phyloP scores from a whole-genome alignment of 352 stramenopile genomes.

The Phytophthora constricta region DNA sequence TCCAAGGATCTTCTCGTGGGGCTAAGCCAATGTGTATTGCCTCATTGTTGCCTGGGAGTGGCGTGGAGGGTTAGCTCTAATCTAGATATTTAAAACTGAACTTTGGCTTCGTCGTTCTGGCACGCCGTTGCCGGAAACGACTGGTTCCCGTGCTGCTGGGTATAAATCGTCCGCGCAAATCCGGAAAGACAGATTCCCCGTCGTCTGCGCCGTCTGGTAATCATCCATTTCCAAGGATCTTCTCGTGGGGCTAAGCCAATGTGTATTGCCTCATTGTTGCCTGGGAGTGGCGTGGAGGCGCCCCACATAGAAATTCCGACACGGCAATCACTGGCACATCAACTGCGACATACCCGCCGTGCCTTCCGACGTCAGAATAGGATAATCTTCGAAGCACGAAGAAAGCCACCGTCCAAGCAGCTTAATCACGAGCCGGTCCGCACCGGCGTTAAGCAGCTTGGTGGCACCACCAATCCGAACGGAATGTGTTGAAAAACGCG shows the following conservation, averaged over 20 bases:
- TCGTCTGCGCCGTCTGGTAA: too few species aligned
- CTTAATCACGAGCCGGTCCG: constrained; percentile 30
- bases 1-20: constrained; percentile 19
- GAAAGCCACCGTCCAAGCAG: constrained; percentile 25
- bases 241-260: not conserved
- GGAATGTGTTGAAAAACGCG: constrained; percentile 30
- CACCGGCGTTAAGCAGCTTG: constrained; percentile 14
- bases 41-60: not conserved
- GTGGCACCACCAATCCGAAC: constrained; percentile 28
- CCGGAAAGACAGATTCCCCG: too few species aligned
- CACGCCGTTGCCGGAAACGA: too few species aligned
- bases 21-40: not conserved
- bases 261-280: not conserved
- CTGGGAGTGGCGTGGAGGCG: constrained; percentile 4
- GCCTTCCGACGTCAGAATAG: constrained; percentile 5
- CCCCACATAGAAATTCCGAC: constrained; percentile 1
- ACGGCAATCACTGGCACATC: constrained; percentile 13
- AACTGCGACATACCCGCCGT: not conserved
- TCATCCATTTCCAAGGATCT: too few species aligned
- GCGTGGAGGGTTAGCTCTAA: too few species aligned
- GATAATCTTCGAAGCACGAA: constrained; percentile 23
- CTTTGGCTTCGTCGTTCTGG: too few species aligned
- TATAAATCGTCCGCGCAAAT: too few species aligned
- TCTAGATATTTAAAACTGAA: too few species aligned
- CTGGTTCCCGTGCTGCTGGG: too few species aligned